These are phyloP conservation scores for Apiospora hydei DNA, from an alignment of 2,329 filamentous ascomycete genomes.

Conservation along the genomic window DNA sequence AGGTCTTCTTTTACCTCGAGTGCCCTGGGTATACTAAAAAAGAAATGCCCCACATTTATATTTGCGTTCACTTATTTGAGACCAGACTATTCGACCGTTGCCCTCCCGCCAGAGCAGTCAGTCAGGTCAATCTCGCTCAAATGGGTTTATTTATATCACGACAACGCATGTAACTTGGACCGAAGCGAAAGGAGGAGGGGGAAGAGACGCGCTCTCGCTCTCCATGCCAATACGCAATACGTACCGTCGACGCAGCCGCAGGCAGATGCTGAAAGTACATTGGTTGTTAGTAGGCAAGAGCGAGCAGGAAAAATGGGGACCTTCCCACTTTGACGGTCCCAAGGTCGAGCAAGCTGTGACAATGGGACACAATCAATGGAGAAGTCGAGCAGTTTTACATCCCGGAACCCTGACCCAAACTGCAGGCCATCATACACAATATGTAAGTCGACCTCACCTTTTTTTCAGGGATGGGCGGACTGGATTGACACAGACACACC, in stretches of 20 bases:
- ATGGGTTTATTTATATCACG: neutral
- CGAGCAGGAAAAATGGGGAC: neutral
- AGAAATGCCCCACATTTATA: neutral
- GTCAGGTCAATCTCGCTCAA: neutral
- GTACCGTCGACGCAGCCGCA: neutral
- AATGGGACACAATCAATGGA: constrained; percentile 19
- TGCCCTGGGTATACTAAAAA: neutral
- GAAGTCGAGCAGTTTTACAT: constrained; percentile 15
- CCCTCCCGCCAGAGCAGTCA: neutral
- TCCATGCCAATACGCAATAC: neutral
- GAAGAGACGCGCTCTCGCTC: neutral
- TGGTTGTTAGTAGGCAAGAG: neutral
- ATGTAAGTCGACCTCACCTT: constrained; percentile 20
- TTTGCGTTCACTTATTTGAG: constrained; percentile 9
- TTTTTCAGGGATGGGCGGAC: constrained; percentile 13
- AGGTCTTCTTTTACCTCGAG: neutral
- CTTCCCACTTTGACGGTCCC: constrained; percentile 11
- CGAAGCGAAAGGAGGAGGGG: neutral
- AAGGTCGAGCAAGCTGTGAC: constrained; percentile 18
- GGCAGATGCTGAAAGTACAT: neutral
- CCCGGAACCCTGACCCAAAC: constrained; percentile 23
- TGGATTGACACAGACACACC: constrained; percentile 13
- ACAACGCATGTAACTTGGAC: neutral
- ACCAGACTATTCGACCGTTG: neutral
- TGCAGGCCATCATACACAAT: constrained; percentile 14